phyloP scores from a whole-genome alignment of 345 rosid genomes.

The Eucalyptus polybractea region DNA sequence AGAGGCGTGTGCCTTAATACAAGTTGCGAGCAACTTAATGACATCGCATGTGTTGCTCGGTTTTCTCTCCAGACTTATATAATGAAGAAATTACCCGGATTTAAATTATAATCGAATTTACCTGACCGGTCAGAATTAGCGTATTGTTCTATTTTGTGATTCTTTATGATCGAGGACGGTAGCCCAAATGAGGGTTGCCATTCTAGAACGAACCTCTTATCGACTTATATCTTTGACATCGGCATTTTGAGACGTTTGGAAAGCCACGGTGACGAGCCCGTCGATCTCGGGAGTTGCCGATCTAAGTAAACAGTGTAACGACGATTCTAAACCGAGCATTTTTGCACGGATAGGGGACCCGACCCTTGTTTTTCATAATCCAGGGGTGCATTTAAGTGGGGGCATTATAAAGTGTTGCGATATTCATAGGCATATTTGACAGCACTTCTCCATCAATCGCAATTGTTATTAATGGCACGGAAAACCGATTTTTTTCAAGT shows the following conservation, averaged over 20 bases:
- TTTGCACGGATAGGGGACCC: neutral
- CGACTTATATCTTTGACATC: neutral
- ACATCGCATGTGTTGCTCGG: neutral
- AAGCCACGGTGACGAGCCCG: neutral
- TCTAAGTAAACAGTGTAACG: neutral
- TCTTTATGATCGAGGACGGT: neutral
- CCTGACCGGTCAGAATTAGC: rapidly evolving
- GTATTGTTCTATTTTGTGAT: neutral
- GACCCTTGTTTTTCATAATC: neutral
- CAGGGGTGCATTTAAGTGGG: neutral
- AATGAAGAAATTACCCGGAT: neutral
- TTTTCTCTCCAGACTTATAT: neutral
- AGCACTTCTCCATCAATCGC: neutral
- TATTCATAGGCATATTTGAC: neutral
- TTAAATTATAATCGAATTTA: neutral
- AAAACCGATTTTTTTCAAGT: neutral
- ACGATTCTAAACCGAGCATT: neutral
- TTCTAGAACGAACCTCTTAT: neutral
- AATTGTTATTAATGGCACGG: neutral
- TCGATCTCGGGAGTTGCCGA: neutral
- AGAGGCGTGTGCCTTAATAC: neutral
- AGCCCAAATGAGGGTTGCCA: neutral
- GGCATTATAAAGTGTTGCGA: neutral
- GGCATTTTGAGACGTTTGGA: neutral
- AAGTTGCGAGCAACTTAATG: neutral